Conservation (phyloP, 768 basidiomycete species). For the Calocera cornea region DNA sequence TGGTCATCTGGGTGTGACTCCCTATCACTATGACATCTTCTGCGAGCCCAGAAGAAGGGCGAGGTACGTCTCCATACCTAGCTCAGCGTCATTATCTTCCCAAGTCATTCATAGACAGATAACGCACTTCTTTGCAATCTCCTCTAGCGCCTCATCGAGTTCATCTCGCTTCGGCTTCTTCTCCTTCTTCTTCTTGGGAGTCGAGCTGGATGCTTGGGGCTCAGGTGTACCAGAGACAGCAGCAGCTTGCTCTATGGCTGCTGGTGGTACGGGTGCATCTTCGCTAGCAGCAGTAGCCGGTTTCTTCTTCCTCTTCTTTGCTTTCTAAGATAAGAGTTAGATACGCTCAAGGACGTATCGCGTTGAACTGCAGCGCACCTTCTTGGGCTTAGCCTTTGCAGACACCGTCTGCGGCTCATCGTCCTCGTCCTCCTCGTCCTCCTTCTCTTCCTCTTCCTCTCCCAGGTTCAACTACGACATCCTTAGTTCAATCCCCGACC, state of each 20-base stretch:
- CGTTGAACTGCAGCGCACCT: conserved; percentile 7
- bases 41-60: conserved; percentile 7
- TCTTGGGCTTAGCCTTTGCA: conserved; percentile 26
- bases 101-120: background rate
- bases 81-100: no score
- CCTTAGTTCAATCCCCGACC: background rate
- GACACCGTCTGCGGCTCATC: conserved; percentile 12
- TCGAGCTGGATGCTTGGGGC: background rate
- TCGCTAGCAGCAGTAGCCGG: conserved; percentile 1
- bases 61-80: conserved; percentile 28
- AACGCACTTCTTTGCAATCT: conserved; percentile 60
- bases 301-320: conserved; percentile 23
- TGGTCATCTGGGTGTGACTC: background rate
- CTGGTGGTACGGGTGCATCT: background rate
- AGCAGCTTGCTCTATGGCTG: background rate
- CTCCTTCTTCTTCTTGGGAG: conserved; percentile 43
- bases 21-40: background rate
- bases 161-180: conserved; percentile 48
- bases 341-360: background rate
- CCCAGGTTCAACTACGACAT: conserved; percentile 21
- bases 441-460: conserved; percentile 21
- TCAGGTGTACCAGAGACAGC: background rate
- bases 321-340: conserved; percentile 17
- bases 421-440: conserved; percentile 30
- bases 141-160: conserved; percentile 69